Base-by-base conservation (phyloP, 176 grass and related monocot genomes). In the Oryza meyeriana region DNA sequence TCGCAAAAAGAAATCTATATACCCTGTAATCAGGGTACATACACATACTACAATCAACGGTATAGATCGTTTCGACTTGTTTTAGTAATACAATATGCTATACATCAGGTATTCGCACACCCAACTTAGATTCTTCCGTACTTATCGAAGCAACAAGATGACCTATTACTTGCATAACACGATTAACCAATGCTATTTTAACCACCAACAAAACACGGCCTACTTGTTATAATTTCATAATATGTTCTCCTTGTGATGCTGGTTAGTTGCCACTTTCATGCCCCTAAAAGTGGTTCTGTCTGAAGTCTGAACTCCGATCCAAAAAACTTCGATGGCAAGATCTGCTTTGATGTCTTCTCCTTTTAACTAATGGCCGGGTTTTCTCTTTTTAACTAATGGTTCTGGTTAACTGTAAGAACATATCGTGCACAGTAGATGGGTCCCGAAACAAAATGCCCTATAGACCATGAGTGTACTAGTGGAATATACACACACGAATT, bases 401-500 rank as follows among this genome's bases (percentile, higher is more conserved):
- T 14, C 30, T 8, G 64, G 67, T 65, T 26, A 83, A 50, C 30
- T 61, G 29, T 40, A 32, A 42, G 25, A 81, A 80, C 78, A 52
- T 50, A 68, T 61, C 0, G 61, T 30, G 36, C 42, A 11, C 12
- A 9, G 22, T 32, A 17, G 32, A 64, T 34, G 27, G 77, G 66
- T 39, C 65, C 66, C 24, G 26, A 17, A 35, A 25, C 34, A 71
- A 61, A 85, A 85, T 81, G 69, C 65, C 55, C 16, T 25, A 6
- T 63, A 7, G 39, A 77, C 17, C 66, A 22, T 65, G 33, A 52
- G 36, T 69, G 82, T 69, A 4, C 69, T 13, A 26, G 70, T 74
- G 74, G 83, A 86, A 61, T 77, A n/a, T 48, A 38, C 83, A 72
- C 61, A n/a, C 28, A 25, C 45, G 71, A 78, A 68, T 74, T 82